phyloP scores from a whole-genome alignment of 768 basidiomycete genomes.

The Boletus reticulatus region DNA sequence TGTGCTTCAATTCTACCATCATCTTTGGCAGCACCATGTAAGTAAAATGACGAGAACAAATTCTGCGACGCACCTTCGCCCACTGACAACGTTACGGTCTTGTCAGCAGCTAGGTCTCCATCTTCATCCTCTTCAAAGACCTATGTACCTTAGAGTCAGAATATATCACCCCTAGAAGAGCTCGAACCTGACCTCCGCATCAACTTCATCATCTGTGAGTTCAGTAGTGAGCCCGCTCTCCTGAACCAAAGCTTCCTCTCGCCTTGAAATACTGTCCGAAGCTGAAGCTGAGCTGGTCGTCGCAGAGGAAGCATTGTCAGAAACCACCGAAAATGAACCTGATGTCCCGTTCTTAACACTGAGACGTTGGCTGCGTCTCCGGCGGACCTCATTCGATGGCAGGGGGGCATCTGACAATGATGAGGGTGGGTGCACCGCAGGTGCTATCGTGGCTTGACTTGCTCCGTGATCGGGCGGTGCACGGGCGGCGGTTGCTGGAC shows the following conservation, averaged over 20 bases:
- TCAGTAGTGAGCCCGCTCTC: constrained; percentile 70
- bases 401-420: constrained; percentile 35
- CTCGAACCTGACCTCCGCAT: constrained; percentile 54
- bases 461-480: constrained; percentile 34
- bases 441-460: constrained; percentile 29
- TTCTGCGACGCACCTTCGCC: constrained; percentile 58
- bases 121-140: constrained; percentile 89
- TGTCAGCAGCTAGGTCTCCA: constrained; percentile 69
- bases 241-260: constrained; percentile 52
- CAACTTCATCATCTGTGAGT: constrained; percentile 83
- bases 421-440: constrained; percentile 27
- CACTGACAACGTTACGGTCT: constrained; percentile 82
- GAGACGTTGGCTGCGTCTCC: constrained; percentile 81
- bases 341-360: constrained; percentile 58
- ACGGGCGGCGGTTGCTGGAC: constrained; percentile 45
- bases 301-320: constrained; percentile 13
- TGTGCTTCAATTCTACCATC: constrained; percentile 94
- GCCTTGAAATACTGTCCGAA: constrained; percentile 24
- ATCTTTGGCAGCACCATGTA: constrained; percentile 45
- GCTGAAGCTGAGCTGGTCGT: constrained; percentile 28
- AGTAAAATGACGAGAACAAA: not conserved
- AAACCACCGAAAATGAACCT: constrained; percentile 10
- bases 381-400: constrained; percentile 43
- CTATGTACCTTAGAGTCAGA: constrained; percentile 30
- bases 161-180: not conserved